A percentile compares a stretch with the other conserved stretches of the same genome.
These are phyloP conservation scores for Phialophora verrucosa DNA, from an alignment of 2,329 filamentous ascomycete genomes.

Conservation along the genomic window DNA sequence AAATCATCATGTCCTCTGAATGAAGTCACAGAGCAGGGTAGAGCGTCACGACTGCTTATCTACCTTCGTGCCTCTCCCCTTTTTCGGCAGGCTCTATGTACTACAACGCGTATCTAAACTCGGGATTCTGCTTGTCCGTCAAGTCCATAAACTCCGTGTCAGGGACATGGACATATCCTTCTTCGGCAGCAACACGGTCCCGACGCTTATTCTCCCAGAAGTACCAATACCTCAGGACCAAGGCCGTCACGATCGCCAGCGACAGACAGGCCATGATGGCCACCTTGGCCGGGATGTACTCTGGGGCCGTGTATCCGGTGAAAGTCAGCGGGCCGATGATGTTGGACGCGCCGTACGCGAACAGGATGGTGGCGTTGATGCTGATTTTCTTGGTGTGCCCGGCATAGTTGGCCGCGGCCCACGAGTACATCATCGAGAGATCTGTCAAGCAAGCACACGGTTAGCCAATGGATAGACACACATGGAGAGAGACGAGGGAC, in stretches of 20 bases:
- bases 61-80: no score
- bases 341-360: slow-evolving; percentile 53
- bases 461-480: background rate
- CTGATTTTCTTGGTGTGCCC: slow-evolving; percentile 58
- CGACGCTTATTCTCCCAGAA: slow-evolving; percentile 43
- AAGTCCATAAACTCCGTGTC: slow-evolving; percentile 35
- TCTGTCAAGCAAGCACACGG: slow-evolving; percentile 37
- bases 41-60: background rate
- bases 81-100: no score
- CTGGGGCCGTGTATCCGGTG: slow-evolving; percentile 50
- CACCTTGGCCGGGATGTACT: slow-evolving; percentile 51
- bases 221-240: slow-evolving; percentile 37
- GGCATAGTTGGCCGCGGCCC: slow-evolving; percentile 55
- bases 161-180: slow-evolving; percentile 42
- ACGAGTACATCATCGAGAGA: slow-evolving; percentile 48
- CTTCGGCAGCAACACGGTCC: slow-evolving; percentile 41
- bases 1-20: background rate
- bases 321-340: slow-evolving; percentile 55
- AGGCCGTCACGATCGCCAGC: slow-evolving; percentile 12
- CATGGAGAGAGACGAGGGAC: background rate
- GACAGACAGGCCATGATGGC: slow-evolving; percentile 41
- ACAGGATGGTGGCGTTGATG: slow-evolving; percentile 54
- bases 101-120: slow-evolving; percentile 40
- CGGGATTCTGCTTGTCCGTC: slow-evolving; percentile 44
- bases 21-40: background rate